Evolutionary conservation across 2,329 filamentous ascomycete genomes (phyloP).

Genomic region (Hortaea werneckii): DNA sequence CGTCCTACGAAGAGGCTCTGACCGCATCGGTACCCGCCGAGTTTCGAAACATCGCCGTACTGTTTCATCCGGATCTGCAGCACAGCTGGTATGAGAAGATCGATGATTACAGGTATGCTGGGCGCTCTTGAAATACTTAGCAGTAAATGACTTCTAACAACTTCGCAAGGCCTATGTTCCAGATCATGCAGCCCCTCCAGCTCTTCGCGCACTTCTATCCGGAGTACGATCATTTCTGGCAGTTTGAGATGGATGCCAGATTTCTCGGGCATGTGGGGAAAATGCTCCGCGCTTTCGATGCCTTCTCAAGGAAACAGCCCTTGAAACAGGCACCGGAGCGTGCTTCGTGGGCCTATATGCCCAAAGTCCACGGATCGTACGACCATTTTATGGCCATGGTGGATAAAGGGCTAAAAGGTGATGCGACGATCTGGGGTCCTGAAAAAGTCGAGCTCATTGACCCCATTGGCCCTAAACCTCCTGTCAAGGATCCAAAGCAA

Average conservation of each 20-base stretch:
- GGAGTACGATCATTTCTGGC: conserved; percentile 67
- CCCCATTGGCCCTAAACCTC: conserved; percentile 59
- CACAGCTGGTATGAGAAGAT: conserved; percentile 36
- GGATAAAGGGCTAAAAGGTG: background rate
- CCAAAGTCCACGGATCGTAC: conserved; percentile 39
- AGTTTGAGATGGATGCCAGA: conserved; percentile 73
- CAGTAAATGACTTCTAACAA: no score
- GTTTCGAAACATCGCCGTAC: conserved; percentile 57
- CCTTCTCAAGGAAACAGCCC: conserved; percentile 48
- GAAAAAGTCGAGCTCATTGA: background rate
- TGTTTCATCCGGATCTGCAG: conserved; percentile 56
- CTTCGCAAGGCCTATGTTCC: conserved; percentile 30
- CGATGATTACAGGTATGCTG: conserved; percentile 26
- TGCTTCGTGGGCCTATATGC: conserved; percentile 44
- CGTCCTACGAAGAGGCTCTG: conserved; percentile 37
- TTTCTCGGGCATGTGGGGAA: conserved; percentile 71
- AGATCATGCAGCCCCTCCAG: conserved; percentile 58
- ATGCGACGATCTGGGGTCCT: background rate
- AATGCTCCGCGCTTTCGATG: conserved; percentile 29
- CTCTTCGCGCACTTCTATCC: conserved; percentile 64
- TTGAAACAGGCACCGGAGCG: conserved; percentile 48
- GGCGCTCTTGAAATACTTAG: background rate
- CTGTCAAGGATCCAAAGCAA: conserved; percentile 51
- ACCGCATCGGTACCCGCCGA: conserved; percentile 55
- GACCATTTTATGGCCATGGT: conserved; percentile 34